Conservation (phyloP, 2,329 filamentous ascomycete species). For the Epichloe scottii region DNA sequence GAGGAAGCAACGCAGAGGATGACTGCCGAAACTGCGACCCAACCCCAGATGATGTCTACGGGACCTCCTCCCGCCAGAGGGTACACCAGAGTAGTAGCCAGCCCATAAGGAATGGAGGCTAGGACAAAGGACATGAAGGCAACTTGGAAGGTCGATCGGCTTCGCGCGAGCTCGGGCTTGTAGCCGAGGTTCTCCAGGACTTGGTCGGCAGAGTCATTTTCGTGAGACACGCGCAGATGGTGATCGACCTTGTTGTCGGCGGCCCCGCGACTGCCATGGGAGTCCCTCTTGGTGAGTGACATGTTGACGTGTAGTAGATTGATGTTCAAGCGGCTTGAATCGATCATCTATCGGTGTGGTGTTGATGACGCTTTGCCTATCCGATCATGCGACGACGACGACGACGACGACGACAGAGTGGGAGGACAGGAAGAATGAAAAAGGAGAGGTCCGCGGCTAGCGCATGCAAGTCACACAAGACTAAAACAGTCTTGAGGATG, state of each 20-base stretch:
- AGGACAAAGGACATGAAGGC: slow-evolving; percentile 69
- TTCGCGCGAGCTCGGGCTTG: slow-evolving; percentile 51
- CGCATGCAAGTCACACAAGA: too few species aligned
- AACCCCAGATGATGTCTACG: slow-evolving; percentile 61
- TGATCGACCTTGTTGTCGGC: slow-evolving; percentile 18
- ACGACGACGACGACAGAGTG: too few species aligned
- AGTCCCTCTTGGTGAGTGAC: slow-evolving; percentile 13
- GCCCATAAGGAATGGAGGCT: slow-evolving; percentile 61
- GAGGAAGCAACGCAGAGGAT: slow-evolving; percentile 59
- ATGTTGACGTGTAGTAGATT: slow-evolving; percentile 2
- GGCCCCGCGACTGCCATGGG: slow-evolving; percentile 9
- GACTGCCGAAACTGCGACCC: slow-evolving; percentile 55
- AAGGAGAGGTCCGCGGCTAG: too few species aligned
- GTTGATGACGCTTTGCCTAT: too few species aligned
- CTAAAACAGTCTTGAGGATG: too few species aligned
- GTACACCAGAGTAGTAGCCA: slow-evolving; percentile 58
- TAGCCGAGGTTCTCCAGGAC: slow-evolving; percentile 53
- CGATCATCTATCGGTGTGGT: too few species aligned
- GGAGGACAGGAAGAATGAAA: too few species aligned
- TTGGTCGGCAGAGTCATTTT: slow-evolving; percentile 42
- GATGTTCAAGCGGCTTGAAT: too few species aligned
- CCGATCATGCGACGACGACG: too few species aligned
- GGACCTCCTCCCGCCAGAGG: slow-evolving; percentile 55
- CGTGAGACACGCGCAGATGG: slow-evolving; percentile 12
- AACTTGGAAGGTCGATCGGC: slow-evolving; percentile 54